Evolutionary conservation across 768 basidiomycete genomes (phyloP).

Genomic region (Kwoniella shandongensis): DNA sequence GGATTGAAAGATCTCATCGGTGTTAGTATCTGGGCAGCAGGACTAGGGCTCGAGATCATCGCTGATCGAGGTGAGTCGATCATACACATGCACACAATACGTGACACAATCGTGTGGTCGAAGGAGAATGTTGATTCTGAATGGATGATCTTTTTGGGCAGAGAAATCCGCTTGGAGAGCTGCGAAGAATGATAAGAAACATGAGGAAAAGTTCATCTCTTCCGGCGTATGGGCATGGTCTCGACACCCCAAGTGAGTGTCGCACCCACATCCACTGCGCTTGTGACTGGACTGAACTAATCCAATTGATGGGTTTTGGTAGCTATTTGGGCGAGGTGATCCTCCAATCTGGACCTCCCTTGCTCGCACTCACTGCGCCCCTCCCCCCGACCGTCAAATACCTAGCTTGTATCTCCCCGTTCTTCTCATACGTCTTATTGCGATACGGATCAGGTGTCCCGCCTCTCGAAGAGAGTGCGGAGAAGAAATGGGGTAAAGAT

Average conservation of each 20-base stretch:
- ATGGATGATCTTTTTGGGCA: not conserved
- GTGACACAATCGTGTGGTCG: not conserved
- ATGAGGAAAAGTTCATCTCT: slow-evolving; percentile 70
- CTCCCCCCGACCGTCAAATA: slow-evolving; percentile 50
- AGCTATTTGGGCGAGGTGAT: slow-evolving; percentile 74
- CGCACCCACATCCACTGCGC: not conserved
- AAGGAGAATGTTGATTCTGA: not conserved
- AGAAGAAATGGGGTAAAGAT: slow-evolving; percentile 46
- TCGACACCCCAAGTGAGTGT: slow-evolving; percentile 69
- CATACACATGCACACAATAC: not conserved
- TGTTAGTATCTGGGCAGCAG: slow-evolving; percentile 60
- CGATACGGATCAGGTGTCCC: slow-evolving; percentile 68
- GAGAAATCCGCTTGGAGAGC: slow-evolving; percentile 66
- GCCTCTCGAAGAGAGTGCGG: slow-evolving; percentile 60
- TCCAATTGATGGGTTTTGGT: not conserved
- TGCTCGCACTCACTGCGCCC: slow-evolving; percentile 60
- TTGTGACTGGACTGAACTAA: not conserved
- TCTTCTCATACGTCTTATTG: slow-evolving; percentile 65
- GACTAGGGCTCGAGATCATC: slow-evolving; percentile 58
- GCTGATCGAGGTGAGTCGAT: slow-evolving; percentile 28
- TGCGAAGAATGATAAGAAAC: slow-evolving; percentile 63
- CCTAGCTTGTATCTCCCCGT: slow-evolving; percentile 62
- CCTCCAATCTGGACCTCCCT: slow-evolving; percentile 68
- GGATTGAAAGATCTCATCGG: slow-evolving; percentile 61
- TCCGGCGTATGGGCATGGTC: slow-evolving; percentile 67